Conservation (phyloP, 352 stramenopile genomes). For the Thalassiosira livingstoniorum region DNA sequence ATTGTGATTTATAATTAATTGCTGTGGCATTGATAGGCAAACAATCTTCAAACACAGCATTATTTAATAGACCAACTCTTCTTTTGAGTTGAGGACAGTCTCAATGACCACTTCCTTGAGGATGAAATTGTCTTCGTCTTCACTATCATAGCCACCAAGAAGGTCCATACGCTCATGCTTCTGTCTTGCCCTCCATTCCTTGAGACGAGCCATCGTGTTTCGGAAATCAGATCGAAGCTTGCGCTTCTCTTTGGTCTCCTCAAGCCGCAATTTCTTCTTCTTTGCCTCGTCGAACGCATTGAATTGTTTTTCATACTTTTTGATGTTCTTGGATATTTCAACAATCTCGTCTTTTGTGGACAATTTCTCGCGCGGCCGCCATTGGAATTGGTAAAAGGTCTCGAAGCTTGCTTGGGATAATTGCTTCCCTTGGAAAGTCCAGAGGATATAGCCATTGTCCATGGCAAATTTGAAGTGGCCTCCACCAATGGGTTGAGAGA, state of each 20-base stretch:
- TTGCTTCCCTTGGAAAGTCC: slow-evolving; percentile 97
- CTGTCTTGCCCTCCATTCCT: slow-evolving; percentile 68
- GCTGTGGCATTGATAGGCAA: too few species aligned
- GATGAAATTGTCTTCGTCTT: slow-evolving; percentile 83
- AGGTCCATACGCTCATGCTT: slow-evolving; percentile 74
- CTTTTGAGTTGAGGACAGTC: slow-evolving; percentile 84
- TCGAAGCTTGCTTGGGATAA: slow-evolving; percentile 95
- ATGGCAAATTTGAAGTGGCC: slow-evolving; percentile 96
- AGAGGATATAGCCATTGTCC: slow-evolving; percentile 98
- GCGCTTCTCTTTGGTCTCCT: slow-evolving; percentile 86
- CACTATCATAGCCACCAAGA: slow-evolving; percentile 84
- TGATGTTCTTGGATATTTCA: slow-evolving; percentile 95
- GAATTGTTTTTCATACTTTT: slow-evolving; percentile 95
- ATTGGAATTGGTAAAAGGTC: slow-evolving; percentile 95
- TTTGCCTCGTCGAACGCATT: slow-evolving; percentile 88
- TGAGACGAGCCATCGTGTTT: slow-evolving; percentile 68
- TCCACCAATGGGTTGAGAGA: slow-evolving; percentile 94
- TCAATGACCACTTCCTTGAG: slow-evolving; percentile 79
- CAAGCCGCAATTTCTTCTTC: slow-evolving; percentile 77
- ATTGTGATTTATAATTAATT: too few species aligned
- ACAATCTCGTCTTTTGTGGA: slow-evolving; percentile 93
- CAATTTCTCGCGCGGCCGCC: slow-evolving; percentile 92
- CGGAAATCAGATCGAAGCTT: slow-evolving; percentile 72
- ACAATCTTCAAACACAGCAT: background rate
- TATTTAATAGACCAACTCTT: slow-evolving; percentile 77